A percentile compares a stretch with the other conserved stretches of the same genome.
phyloP scores from a whole-genome alignment of 2,329 filamentous ascomycete genomes.

The Cercospora janseana region DNA sequence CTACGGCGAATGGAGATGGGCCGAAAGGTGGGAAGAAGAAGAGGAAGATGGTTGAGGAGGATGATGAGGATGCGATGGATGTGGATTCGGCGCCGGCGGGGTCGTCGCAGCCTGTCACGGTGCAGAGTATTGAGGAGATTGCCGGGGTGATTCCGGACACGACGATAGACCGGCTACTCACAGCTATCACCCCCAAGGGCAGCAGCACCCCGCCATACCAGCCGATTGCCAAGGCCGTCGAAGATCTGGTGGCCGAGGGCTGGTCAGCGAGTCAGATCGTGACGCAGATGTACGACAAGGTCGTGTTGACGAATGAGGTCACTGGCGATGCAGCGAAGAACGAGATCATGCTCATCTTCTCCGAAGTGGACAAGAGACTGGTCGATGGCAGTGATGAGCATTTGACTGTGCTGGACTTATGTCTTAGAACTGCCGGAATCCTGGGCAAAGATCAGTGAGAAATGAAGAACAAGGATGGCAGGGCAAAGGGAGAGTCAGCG shows the following conservation, averaged over 20 bases:
- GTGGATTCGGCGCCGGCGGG: constrained; percentile 37
- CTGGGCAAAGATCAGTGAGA: constrained; percentile 20
- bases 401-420: constrained; percentile 80
- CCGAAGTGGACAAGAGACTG: constrained; percentile 88
- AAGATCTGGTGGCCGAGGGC: constrained; percentile 90
- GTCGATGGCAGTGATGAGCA: constrained; percentile 96
- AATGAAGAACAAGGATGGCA: not conserved
- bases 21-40: constrained; percentile 36
- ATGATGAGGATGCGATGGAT: constrained; percentile 55
- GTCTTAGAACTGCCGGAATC: constrained; percentile 62
- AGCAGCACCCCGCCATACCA: constrained; percentile 61
- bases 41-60: constrained; percentile 59
- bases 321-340: constrained; percentile 86
- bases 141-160: constrained; percentile 83
- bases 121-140: constrained; percentile 86
- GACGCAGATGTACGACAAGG: constrained; percentile 75
- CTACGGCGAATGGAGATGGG: constrained; percentile 30
- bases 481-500: not conserved
- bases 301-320: constrained; percentile 75
- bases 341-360: constrained; percentile 83
- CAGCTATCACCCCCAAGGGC: constrained; percentile 67
- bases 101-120: constrained; percentile 56
- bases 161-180: constrained; percentile 68
- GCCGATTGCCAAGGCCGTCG: constrained; percentile 73
- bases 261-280: constrained; percentile 94